Conservation (phyloP, 108 stramenopile genomes). For the Phaeodactylum tricornutum region DNA sequence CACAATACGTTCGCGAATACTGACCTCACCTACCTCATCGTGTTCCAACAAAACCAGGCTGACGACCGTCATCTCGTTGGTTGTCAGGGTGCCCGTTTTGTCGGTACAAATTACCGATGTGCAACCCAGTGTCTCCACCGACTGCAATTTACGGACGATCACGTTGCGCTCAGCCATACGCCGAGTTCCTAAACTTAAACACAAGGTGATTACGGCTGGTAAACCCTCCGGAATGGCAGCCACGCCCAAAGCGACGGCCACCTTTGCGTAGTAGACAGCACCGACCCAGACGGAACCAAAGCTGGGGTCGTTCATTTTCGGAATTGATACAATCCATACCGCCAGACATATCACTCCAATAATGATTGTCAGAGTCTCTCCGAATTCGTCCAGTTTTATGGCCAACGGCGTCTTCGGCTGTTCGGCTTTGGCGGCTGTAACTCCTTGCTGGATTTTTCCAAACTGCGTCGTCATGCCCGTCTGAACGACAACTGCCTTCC, state of each 20-base stretch:
- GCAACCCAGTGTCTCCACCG: slow-evolving; percentile 96
- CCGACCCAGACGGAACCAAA: slow-evolving; percentile 69
- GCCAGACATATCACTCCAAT: slow-evolving; percentile 89
- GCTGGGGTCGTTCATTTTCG: slow-evolving; percentile 76
- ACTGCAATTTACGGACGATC: slow-evolving; percentile 80
- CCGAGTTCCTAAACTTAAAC: slow-evolving; percentile 88
- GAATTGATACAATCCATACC: slow-evolving; percentile 86
- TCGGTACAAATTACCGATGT: slow-evolving; percentile 93
- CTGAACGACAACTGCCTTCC: slow-evolving; percentile 79
- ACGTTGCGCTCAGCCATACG: slow-evolving; percentile 86
- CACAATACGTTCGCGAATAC: slow-evolving; percentile 35
- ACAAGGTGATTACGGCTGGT: slow-evolving; percentile 95
- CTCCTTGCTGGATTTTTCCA: slow-evolving; percentile 86
- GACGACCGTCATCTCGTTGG: slow-evolving; percentile 98
- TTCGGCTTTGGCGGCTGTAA: slow-evolving; percentile 58
- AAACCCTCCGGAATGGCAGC: slow-evolving; percentile 98
- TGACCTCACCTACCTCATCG: slow-evolving; percentile 3
- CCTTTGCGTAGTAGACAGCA: slow-evolving; percentile 93
- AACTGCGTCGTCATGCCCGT: slow-evolving; percentile 95
- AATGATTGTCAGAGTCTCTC: slow-evolving; percentile 77
- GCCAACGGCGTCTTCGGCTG: slow-evolving; percentile 85
- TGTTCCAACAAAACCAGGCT: slow-evolving; percentile 53
- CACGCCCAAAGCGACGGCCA: slow-evolving; percentile 96
- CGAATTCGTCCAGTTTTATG: slow-evolving; percentile 94
- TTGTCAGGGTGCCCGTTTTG: slow-evolving; percentile 98